Percentiles rank a stretch among this genome's conserved stretches.
phyloP scores from a whole-genome alignment of 345 rosid species.

The Linum lewisii region DNA sequence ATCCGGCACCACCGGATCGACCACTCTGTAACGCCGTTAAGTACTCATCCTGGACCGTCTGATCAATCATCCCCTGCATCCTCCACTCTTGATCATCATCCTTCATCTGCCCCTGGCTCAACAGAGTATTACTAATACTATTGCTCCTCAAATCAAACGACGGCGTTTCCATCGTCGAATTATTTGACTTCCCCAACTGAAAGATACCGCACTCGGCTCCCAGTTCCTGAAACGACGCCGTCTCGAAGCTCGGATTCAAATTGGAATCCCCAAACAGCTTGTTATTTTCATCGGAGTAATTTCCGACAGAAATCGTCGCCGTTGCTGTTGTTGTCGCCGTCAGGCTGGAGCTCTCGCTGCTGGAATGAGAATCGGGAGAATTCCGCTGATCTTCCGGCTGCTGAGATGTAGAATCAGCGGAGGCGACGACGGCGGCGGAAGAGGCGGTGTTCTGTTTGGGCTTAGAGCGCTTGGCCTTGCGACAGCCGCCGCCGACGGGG shows the following conservation, averaged over 20 bases:
- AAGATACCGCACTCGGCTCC: constrained; percentile 45
- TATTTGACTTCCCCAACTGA: constrained; percentile 43
- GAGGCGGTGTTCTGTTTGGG: constrained; percentile 18
- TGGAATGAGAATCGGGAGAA: constrained; percentile 32
- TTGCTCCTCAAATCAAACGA: constrained; percentile 42
- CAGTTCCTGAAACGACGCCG: constrained; percentile 37
- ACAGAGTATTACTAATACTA: too few species aligned
- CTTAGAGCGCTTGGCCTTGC: constrained; percentile 63
- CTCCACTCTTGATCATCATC: constrained; percentile 6
- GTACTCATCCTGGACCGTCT: too few species aligned
- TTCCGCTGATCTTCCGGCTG: constrained; percentile 8
- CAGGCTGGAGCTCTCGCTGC: constrained; percentile 80
- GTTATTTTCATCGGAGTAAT: constrained; percentile 26
- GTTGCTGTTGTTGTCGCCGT: constrained; percentile 37
- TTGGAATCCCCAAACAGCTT: constrained; percentile 16
- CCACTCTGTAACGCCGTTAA: too few species aligned
- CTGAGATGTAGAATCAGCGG: constrained; percentile 9
- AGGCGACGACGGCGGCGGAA: constrained; percentile 3
- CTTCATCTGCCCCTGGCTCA: constrained; percentile 18
- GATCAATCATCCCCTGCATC: too few species aligned
- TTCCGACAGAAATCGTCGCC: constrained; percentile 21
- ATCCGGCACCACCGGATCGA: too few species aligned
- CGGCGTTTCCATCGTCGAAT: constrained; percentile 26
- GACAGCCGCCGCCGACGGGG: constrained; percentile 84
- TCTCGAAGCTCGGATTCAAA: constrained; percentile 31